phyloP scores from a whole-genome alignment of 306 rosid genomes.

The Vachellia pachyceras region DNA sequence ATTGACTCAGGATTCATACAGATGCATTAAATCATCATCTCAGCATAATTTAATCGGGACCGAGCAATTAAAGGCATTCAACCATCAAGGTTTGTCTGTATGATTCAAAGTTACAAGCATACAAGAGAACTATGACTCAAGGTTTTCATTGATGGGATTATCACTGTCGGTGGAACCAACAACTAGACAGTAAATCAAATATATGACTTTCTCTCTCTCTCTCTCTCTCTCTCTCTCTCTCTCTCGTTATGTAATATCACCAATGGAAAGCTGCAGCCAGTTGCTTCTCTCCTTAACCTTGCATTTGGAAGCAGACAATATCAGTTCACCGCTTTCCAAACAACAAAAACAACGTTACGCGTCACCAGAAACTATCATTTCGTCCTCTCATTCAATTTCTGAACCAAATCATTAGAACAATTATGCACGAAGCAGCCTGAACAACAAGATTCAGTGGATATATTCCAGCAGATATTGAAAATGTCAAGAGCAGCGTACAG shows the following conservation, averaged over 20 bases:
- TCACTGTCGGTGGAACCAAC: neutral
- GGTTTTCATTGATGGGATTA: neutral
- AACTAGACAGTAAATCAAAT: conserved; percentile 1
- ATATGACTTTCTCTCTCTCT: too few species aligned
- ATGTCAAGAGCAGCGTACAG: neutral
- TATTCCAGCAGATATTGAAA: neutral
- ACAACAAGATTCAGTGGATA: neutral
- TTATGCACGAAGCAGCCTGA: neutral
- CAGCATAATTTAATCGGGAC: neutral
- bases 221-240: too few species aligned
- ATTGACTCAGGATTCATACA: neutral
- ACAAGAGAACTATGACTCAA: neutral
- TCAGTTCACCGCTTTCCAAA: neutral
- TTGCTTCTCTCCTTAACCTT: conserved; percentile 8
- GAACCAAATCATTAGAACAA: neutral
- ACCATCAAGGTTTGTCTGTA: neutral
- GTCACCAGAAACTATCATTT: conserved; percentile 1
- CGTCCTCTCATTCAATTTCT: neutral
- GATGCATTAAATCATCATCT: neutral
- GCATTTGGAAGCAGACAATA: conserved; percentile 7
- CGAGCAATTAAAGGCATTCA: neutral
- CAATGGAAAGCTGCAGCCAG: conserved; percentile 9
- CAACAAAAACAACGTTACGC: neutral
- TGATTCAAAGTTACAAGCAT: neutral
- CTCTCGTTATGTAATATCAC: neutral